Base-by-base conservation (phyloP, 106 monocot species). In the Acorus calamus region DNA sequence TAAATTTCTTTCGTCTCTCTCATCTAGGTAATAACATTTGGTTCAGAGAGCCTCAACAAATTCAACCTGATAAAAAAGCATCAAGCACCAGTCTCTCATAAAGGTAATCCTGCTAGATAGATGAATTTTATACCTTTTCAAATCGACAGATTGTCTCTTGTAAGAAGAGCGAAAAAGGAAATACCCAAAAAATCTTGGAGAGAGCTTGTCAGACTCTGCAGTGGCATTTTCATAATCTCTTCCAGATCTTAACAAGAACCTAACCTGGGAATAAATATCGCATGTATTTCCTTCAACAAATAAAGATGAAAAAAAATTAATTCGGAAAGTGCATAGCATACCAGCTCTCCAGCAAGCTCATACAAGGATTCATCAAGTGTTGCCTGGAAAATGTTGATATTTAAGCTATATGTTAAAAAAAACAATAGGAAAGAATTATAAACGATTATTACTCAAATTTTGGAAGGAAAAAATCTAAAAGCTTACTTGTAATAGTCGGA, bases 271-370 rank as follows among this genome's bases (percentile, higher is more conserved):
- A 54, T n/a, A 48, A 47, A 62, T 52, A 52, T 45, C 2, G 46
- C 28, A 59, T 60, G 48, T 42, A 71, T 65, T 55, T n/a, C 51
- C 6, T 46, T 8, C 7, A 59, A 59, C 53, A 12, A 7, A 8
- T 53, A 44, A 53, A 42, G n/a, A 53, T 8, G 5, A 65, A 47
- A 55, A 3, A 55, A n/a, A 11, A 44, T 6, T 54, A 65, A 6
- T 56, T 43, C 14, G 4, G 2, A 47, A 5, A 56, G 46, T 11
- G 3, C 10, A 66, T 47, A 51, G 57, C 57, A 70, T 98, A 98
- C 98, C 98, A 98, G 69, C 66, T 98, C 98, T 63, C 98, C 98
- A 55, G 98, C 98, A 81, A 98, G 98, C 57, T 98, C 98, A 47
- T 98, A 98, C 49, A 98, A 65, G 5, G 98, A 88, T 75, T 98